phyloP scores from a whole-genome alignment of 371 early-diverging fungal genomes.

The Actinomortierella wolfii region DNA sequence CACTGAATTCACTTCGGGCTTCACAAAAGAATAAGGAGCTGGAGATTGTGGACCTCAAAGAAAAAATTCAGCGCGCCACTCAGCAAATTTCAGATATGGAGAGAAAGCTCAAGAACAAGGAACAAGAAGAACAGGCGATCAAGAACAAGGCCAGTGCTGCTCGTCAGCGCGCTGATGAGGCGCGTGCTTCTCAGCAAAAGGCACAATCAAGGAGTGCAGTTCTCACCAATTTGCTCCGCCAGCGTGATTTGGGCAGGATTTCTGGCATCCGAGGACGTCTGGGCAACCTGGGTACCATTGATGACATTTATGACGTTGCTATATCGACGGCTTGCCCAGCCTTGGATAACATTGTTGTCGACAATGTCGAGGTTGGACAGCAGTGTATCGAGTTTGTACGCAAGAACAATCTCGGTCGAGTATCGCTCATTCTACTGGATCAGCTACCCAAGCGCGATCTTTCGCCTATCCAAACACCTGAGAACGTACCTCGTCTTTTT shows the following conservation, averaged over 20 bases:
- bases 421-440: conserved; percentile 90
- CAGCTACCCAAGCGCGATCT: conserved; percentile 63
- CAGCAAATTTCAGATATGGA: conserved; percentile 49
- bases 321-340: conserved; percentile 91
- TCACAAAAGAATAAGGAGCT: conserved; percentile 43
- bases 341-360: conserved; percentile 96
- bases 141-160: conserved; percentile 42
- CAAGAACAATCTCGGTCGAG: conserved; percentile 87
- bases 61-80: conserved; percentile 48
- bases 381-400: conserved; percentile 93
- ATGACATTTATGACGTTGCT: conserved; percentile 95
- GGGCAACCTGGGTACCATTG: conserved; percentile 96
- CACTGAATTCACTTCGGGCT: conserved; percentile 49
- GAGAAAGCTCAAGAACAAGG: conserved; percentile 40
- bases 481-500: conserved; percentile 87
- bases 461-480: conserved; percentile 72
- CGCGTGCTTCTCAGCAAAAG: conserved; percentile 63
- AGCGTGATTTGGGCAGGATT: conserved; percentile 82
- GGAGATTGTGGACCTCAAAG: conserved; percentile 57
- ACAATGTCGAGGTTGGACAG: conserved; percentile 92
- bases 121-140: conserved; percentile 12
- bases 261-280: conserved; percentile 92
- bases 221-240: conserved; percentile 71
- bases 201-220: conserved; percentile 80
- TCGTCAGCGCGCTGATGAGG: conserved; percentile 73